Conservation (phyloP, 306 rosid genomes). For the Cucumis hystrix region DNA sequence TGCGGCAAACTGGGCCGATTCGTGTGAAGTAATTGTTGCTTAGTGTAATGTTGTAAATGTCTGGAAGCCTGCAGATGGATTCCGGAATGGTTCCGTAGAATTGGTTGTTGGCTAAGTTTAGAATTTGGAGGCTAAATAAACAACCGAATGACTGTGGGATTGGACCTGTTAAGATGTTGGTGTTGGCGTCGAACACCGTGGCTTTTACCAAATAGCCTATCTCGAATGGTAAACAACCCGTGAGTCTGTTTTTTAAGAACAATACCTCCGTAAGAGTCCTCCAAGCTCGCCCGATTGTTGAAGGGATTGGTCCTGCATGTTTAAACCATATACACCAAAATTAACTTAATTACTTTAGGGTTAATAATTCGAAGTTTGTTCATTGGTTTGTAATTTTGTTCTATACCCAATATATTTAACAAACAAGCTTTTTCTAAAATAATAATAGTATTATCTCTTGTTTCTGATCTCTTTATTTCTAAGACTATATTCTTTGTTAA, state of each 20-base stretch:
- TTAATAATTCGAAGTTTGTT: too few relatives aligned
- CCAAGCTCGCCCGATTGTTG: slow-evolving; percentile 24
- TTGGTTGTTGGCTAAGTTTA: slow-evolving; percentile 20
- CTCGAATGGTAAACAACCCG: slow-evolving; percentile 27
- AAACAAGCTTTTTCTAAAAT: too few relatives aligned
- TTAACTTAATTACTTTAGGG: too few relatives aligned
- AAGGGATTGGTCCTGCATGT: slow-evolving; percentile 15
- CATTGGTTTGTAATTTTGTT: not conserved
- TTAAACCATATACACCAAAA: not conserved
- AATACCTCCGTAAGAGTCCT: slow-evolving; percentile 15
- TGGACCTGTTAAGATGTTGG: slow-evolving; percentile 18
- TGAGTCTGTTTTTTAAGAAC: slow-evolving; percentile 13
- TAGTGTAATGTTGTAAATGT: slow-evolving; percentile 14
- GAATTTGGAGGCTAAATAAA: slow-evolving; percentile 6
- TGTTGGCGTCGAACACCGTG: slow-evolving; percentile 21
- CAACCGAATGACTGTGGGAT: slow-evolving; percentile 30
- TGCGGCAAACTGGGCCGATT: slow-evolving; percentile 16
- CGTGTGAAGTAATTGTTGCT: slow-evolving; percentile 19
- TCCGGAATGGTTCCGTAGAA: slow-evolving; percentile 26
- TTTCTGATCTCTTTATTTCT: not conserved
- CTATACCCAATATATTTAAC: too few relatives aligned
- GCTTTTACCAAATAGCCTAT: slow-evolving; percentile 16
- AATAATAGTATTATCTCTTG: too few relatives aligned
- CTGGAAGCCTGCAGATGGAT: slow-evolving; percentile 16
- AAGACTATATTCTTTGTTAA: too few relatives aligned